Conservation (phyloP, 169 alveolate genomes). For the Plasmodium ovale region DNA sequence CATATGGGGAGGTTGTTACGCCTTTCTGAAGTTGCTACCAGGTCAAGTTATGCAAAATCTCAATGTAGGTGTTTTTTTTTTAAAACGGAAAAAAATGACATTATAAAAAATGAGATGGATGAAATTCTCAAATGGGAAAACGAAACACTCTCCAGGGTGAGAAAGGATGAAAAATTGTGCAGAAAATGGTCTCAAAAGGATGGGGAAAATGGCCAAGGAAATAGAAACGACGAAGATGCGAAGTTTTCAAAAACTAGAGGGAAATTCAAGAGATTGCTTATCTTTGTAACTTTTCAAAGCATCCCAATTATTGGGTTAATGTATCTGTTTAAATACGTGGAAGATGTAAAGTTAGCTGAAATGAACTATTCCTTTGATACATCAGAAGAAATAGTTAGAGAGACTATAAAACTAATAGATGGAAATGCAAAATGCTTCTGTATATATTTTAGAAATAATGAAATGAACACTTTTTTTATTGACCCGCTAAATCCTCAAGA, state of each 20-base stretch:
- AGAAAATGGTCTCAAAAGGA: not conserved
- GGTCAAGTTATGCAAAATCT: not conserved
- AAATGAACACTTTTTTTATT: conserved; percentile 42
- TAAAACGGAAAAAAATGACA: conserved; percentile 42
- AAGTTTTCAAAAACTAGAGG: conserved; percentile 17
- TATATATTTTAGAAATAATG: conserved; percentile 16
- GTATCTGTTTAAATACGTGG: conserved; percentile 61
- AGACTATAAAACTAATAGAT: conserved; percentile 17
- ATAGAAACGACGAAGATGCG: not conserved
- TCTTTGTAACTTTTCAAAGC: conserved; percentile 61
- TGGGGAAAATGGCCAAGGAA: not conserved
- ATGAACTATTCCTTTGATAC: conserved; percentile 36
- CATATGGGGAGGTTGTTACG: not conserved
- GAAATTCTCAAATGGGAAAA: conserved; percentile 41
- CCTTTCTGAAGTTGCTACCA: not conserved
- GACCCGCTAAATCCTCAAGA: conserved; percentile 53
- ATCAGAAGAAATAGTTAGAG: conserved; percentile 48
- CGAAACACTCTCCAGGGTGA: not conserved
- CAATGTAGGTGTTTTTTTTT: conserved; percentile 30
- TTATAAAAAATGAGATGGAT: conserved; percentile 58
- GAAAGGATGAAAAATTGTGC: not conserved
- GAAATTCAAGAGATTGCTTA: conserved; percentile 46
- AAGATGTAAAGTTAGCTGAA: conserved; percentile 40
- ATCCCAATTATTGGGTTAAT: conserved; percentile 55
- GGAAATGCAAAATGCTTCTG: conserved; percentile 56